phyloP scores from a whole-genome alignment of 2,329 filamentous ascomycete species.

The Botrytis medusae region DNA sequence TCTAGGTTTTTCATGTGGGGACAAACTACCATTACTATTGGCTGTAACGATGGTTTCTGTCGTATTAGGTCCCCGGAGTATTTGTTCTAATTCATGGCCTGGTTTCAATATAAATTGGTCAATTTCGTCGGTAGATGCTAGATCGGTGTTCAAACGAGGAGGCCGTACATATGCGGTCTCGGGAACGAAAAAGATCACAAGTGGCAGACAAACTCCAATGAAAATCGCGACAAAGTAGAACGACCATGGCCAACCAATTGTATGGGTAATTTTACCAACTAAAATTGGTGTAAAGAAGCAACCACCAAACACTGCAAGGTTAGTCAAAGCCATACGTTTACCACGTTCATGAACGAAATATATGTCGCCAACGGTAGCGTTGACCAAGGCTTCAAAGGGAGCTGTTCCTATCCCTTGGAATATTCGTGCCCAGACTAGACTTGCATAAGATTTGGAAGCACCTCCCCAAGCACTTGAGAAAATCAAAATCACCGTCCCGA shows the following conservation, averaged over 20 bases:
- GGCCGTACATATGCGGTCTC: constrained; percentile 79
- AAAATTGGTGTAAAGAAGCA: constrained; percentile 83
- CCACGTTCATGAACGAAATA: constrained; percentile 87
- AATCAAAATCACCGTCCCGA: constrained; percentile 74
- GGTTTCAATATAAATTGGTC: constrained; percentile 14
- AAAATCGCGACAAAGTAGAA: constrained; percentile 91
- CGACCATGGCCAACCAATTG: constrained; percentile 79
- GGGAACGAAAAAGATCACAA: constrained; percentile 76
- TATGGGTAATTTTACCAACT: constrained; percentile 78
- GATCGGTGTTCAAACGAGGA: constrained; percentile 67
- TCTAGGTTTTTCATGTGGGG: not conserved
- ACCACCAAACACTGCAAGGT: constrained; percentile 68
- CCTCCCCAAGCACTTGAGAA: constrained; percentile 75
- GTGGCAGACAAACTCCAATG: constrained; percentile 64
- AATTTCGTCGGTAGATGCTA: constrained; percentile 40
- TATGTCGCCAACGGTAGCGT: constrained; percentile 83
- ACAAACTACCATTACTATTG: not conserved
- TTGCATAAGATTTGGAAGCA: constrained; percentile 65
- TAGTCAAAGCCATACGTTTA: constrained; percentile 80
- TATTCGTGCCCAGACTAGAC: constrained; percentile 74
- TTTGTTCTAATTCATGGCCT: constrained; percentile 19
- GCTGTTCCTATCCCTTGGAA: constrained; percentile 85
- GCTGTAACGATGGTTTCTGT: constrained; percentile 17
- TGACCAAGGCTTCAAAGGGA: constrained; percentile 87
- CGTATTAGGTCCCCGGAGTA: constrained; percentile 11